Conservation (phyloP, 768 basidiomycete species). For the Kondoa malvinella region DNA sequence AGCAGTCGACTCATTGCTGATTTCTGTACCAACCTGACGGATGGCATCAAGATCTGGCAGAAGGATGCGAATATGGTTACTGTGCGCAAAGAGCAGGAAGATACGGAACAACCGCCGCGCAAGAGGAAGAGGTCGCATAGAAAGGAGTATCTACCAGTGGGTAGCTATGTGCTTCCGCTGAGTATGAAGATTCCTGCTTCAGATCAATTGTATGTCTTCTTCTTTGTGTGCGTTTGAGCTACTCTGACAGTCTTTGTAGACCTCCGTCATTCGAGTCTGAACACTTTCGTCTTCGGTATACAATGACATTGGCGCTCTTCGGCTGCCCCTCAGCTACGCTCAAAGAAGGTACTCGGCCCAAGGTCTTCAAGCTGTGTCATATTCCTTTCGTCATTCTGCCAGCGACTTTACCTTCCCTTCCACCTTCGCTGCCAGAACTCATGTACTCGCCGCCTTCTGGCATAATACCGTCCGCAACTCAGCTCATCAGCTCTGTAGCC, state of each 20-base stretch:
- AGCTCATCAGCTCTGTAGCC: background rate
- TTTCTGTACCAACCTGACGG: conserved; percentile 27
- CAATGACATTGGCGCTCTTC: conserved; percentile 28
- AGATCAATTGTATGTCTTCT: conserved; percentile 23
- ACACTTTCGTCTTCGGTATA: conserved; percentile 27
- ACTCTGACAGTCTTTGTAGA: conserved; percentile 7
- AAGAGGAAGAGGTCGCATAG: conserved; percentile 8
- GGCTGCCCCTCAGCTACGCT: conserved; percentile 11
- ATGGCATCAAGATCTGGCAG: conserved; percentile 27
- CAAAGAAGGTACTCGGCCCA: conserved; percentile 20
- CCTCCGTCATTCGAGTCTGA: conserved; percentile 27
- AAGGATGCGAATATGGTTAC: conserved; percentile 20
- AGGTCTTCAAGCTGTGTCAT: conserved; percentile 25
- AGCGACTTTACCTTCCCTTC: conserved; percentile 23
- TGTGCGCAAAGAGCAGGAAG: conserved; percentile 11
- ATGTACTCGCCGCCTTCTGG: conserved; percentile 17
- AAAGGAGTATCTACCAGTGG: conserved; percentile 22
- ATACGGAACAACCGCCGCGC: conserved; percentile 10
- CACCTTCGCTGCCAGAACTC: conserved; percentile 26
- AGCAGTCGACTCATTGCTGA: conserved; percentile 27
- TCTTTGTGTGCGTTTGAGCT: background rate
- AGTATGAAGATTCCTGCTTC: conserved; percentile 29
- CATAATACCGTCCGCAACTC: background rate
- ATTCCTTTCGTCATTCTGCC: conserved; percentile 28
- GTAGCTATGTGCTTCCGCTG: conserved; percentile 27